A percentile compares a stretch with the other conserved stretches of the same genome.
phyloP scores from a whole-genome alignment of 805 yeast genomes.

The Yueomyces sinensis region DNA sequence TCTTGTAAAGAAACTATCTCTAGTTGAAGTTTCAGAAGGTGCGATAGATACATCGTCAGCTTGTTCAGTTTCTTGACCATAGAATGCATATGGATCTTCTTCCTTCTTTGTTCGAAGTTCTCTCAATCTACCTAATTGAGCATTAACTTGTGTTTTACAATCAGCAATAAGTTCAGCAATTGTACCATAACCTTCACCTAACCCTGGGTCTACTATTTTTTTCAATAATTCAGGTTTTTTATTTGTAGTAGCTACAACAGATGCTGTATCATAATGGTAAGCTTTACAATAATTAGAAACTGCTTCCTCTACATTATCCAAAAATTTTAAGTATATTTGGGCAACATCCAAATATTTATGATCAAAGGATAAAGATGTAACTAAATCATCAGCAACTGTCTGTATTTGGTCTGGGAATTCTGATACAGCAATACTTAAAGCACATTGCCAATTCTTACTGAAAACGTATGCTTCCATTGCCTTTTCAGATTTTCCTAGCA shows the following conservation, averaged over 20 bases:
- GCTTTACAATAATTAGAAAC: slow-evolving; percentile 60
- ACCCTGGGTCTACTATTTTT: slow-evolving; percentile 51
- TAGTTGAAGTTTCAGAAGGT: slow-evolving; percentile 84
- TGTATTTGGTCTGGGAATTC: slow-evolving; percentile 27
- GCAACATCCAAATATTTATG: slow-evolving; percentile 77
- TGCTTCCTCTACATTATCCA: slow-evolving; percentile 49
- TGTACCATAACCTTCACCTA: slow-evolving; percentile 79
- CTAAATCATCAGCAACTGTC: slow-evolving; percentile 46
- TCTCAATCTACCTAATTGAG: slow-evolving; percentile 74
- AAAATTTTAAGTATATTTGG: slow-evolving; percentile 48
- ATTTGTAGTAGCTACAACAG: slow-evolving; percentile 43
- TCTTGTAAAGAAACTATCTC: slow-evolving; percentile 86
- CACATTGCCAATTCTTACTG: slow-evolving; percentile 78
- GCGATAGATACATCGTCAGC: slow-evolving; percentile 94
- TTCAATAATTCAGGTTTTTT: slow-evolving; percentile 34
- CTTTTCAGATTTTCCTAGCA: slow-evolving; percentile 36
- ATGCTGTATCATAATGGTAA: slow-evolving; percentile 63
- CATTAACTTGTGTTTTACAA: slow-evolving; percentile 69
- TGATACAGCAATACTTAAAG: slow-evolving; percentile 44
- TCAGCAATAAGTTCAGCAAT: slow-evolving; percentile 89
- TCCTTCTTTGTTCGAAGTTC: slow-evolving; percentile 75
- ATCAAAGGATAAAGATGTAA: slow-evolving; percentile 45
- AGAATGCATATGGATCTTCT: slow-evolving; percentile 77
- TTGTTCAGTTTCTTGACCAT: slow-evolving; percentile 59
- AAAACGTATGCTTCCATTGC: slow-evolving; percentile 61